These are phyloP conservation scores for Sclerotinia sclerotiorum DNA, from an alignment of 2,329 filamentous ascomycete genomes.

Conservation along the genomic window DNA sequence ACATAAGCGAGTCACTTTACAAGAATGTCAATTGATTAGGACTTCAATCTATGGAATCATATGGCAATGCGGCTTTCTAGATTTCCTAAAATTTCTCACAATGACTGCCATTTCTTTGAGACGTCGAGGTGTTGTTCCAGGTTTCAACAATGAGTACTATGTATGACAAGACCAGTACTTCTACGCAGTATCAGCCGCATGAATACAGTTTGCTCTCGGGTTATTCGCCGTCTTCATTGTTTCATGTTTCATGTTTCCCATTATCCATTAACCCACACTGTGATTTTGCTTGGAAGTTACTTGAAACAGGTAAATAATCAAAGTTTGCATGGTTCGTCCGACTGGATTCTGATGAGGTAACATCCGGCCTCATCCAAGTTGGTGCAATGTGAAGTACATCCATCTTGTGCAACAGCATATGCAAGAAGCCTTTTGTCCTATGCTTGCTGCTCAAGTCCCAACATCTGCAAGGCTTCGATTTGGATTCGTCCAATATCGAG, in stretches of 20 bases:
- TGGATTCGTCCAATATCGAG: neutral
- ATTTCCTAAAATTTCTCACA: neutral
- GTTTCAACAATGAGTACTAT: slow-evolving; percentile 5
- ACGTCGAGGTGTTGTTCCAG: neutral
- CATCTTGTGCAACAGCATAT: neutral
- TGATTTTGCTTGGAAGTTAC: neutral
- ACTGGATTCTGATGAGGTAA: neutral
- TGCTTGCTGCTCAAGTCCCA: slow-evolving; percentile 10
- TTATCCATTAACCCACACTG: neutral
- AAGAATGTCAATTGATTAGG: neutral
- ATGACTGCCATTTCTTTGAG: neutral
- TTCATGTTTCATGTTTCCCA: neutral
- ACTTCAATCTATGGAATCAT: neutral
- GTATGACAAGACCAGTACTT: neutral
- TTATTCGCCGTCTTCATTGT: neutral
- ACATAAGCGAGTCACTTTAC: neutral
- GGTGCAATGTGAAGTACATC: neutral
- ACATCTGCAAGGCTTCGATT: neutral
- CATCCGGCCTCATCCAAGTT: neutral
- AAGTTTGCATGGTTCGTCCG: neutral
- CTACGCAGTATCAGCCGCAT: neutral
- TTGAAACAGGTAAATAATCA: neutral
- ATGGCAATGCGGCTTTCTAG: neutral
- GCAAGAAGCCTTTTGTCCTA: slow-evolving; percentile 1
- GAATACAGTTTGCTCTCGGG: neutral